Evolutionary conservation across 208 protist species (phyloP).

Genomic region (Trypanosoma brucei): DNA sequence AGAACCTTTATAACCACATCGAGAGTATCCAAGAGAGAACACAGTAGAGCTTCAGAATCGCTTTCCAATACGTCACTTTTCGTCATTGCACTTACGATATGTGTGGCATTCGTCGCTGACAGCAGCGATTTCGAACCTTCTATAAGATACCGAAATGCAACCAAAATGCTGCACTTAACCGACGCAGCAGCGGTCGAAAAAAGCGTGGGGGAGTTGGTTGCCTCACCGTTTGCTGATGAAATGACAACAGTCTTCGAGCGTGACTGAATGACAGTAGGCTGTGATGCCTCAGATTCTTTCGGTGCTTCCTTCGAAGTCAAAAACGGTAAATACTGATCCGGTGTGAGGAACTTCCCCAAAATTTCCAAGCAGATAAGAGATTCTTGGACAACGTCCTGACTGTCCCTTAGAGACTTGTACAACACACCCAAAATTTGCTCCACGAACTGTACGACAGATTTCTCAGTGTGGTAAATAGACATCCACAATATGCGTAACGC

Average conservation of each 20-base stretch:
- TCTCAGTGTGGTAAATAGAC: constrained; percentile 73
- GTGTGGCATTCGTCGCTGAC: constrained; percentile 47
- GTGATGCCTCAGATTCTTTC: constrained; percentile 33
- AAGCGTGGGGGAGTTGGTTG: constrained; percentile 37
- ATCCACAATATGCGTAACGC: constrained; percentile 78
- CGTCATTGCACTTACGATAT: constrained; percentile 64
- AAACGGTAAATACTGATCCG: constrained; percentile 87
- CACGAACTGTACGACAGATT: constrained; percentile 77
- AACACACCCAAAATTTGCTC: constrained; percentile 74
- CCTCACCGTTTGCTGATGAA: constrained; percentile 29
- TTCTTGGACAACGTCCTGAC: constrained; percentile 59
- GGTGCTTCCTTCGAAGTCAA: constrained; percentile 44
- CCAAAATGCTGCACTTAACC: constrained; percentile 74
- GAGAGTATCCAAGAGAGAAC: constrained; percentile 50
- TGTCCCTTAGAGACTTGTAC: constrained; percentile 81
- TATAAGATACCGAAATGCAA: constrained; percentile 59
- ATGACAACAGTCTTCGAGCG: constrained; percentile 63
- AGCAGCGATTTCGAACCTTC: constrained; percentile 59
- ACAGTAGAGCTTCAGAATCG: constrained; percentile 61
- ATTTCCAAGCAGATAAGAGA: constrained; percentile 73
- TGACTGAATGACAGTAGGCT: constrained; percentile 32
- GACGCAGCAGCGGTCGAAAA: constrained; percentile 81
- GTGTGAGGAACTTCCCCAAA: constrained; percentile 82
- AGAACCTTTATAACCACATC: constrained; percentile 37
- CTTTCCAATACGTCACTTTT: constrained; percentile 54